Evolutionary conservation across 176 grass and related monocot genomes (phyloP).

Genomic region (Miscanthus lutarioriparius): DNA sequence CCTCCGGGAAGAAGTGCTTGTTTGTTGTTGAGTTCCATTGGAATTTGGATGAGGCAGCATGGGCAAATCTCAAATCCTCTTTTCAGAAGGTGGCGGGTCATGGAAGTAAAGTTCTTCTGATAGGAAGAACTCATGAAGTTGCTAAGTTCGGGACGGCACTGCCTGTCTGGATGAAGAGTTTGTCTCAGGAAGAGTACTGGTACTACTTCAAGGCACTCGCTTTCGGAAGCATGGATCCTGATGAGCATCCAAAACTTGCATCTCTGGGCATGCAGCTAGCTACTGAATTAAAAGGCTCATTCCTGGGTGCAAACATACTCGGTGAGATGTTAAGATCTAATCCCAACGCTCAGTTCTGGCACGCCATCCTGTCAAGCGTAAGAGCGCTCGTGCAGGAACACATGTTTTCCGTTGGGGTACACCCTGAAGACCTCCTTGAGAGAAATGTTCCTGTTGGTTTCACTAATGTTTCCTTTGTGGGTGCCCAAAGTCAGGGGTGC

Average conservation of each 20-base stretch:
- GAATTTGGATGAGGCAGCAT: conserved; percentile 17
- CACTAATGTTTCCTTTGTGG: not conserved
- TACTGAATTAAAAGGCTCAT: conserved; percentile 21
- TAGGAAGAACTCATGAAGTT: not conserved
- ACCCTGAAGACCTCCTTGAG: conserved; percentile 27
- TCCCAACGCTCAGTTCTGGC: conserved; percentile 28
- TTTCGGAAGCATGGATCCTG: conserved; percentile 45
- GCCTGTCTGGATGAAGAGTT: too few species aligned
- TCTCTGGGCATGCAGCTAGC: conserved; percentile 40
- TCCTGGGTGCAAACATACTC: conserved; percentile 38
- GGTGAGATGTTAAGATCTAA: conserved; percentile 40
- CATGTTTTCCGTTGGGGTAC: not conserved
- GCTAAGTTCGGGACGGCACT: not conserved
- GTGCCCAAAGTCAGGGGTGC: not conserved
- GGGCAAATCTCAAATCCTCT: conserved; percentile 26
- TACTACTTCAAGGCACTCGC: too few species aligned
- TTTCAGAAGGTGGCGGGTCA: not conserved
- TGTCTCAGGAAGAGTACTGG: too few species aligned
- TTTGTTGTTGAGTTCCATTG: conserved; percentile 30
- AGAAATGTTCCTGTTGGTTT: conserved; percentile 3
- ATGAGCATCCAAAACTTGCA: conserved; percentile 29
- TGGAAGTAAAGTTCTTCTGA: conserved; percentile 39
- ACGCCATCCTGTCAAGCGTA: not conserved
- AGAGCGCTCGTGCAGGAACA: conserved; percentile 6
- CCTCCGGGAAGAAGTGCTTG: conserved; percentile 26